Percentiles rank a stretch among this genome's conserved stretches.
phyloP scores from a whole-genome alignment of 139 green algal species.

The Tetradesmus lagerheimii region DNA sequence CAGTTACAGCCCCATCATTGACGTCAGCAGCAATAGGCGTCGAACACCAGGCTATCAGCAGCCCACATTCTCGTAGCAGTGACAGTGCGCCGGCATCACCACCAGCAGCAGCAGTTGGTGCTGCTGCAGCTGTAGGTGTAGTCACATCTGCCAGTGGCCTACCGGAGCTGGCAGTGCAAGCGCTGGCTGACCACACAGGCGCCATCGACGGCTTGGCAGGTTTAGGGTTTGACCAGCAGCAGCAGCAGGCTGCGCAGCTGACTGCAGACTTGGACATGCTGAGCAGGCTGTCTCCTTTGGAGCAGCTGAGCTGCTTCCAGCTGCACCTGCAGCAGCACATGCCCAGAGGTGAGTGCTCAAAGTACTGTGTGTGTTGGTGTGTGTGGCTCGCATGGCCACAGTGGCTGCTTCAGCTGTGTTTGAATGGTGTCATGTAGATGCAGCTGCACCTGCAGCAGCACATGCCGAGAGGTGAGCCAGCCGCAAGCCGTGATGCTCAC shows the following conservation, averaged over 20 bases:
- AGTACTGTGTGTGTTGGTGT: too few relatives aligned
- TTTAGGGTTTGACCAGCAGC: not conserved
- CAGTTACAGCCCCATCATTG: too few relatives aligned
- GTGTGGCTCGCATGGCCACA: too few relatives aligned
- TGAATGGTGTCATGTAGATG: too few relatives aligned
- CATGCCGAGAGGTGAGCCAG: too few relatives aligned
- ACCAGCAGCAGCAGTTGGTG: not conserved
- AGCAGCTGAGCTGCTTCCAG: slow-evolving; percentile 13
- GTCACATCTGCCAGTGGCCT: too few relatives aligned
- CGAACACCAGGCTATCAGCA: too few relatives aligned
- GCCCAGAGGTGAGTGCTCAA: not conserved
- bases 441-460: too few relatives aligned
- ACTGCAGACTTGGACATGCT: slow-evolving; percentile 3
- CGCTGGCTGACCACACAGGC: not conserved
- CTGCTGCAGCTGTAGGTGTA: not conserved
- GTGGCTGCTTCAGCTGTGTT: too few relatives aligned
- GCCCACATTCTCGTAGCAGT: not conserved
- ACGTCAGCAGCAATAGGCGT: not conserved
- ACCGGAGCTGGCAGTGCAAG: not conserved
- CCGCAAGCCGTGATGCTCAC: too few relatives aligned
- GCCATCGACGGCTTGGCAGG: not conserved
- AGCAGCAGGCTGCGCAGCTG: not conserved
- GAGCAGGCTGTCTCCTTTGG: not conserved
- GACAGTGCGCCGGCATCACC: not conserved
- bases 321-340: slow-evolving; percentile 18